These are phyloP conservation scores for Penicillium sp. DNA, from an alignment of 2,329 filamentous ascomycete species.

Conservation along the genomic window DNA sequence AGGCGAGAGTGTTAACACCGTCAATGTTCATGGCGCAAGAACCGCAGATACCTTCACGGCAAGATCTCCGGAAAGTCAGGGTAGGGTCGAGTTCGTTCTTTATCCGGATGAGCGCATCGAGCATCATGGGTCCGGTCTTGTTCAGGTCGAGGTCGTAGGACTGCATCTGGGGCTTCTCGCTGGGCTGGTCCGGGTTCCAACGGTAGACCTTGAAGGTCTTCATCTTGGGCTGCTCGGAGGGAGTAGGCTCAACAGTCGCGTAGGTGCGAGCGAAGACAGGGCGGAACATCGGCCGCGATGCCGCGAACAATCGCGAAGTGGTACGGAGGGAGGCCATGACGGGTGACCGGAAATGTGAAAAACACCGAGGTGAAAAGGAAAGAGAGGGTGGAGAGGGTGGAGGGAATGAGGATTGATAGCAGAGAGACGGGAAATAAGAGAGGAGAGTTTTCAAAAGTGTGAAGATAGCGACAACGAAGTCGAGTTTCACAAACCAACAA, in stretches of 20 bases:
- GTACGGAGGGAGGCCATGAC: slow-evolving; percentile 44
- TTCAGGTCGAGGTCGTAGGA: slow-evolving; percentile 90
- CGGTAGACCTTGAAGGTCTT: slow-evolving; percentile 99
- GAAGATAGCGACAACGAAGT: slow-evolving; percentile 3
- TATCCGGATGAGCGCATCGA: slow-evolving; percentile 92
- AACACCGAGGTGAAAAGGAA: slow-evolving; percentile 8
- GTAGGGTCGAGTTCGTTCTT: slow-evolving; percentile 99
- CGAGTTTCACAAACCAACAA: slow-evolving; percentile 8
- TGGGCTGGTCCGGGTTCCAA: slow-evolving; percentile 90
- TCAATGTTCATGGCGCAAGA: slow-evolving; percentile 99
- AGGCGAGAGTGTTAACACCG: slow-evolving; percentile 93
- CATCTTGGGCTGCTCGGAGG: slow-evolving; percentile 52
- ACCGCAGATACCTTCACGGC: slow-evolving; percentile 95
- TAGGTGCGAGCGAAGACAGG: slow-evolving; percentile 39
- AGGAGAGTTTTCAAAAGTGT: slow-evolving; percentile 1
- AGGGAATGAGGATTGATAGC: background rate
- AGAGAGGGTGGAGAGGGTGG: background rate
- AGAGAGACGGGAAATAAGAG: background rate
- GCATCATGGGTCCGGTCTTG: slow-evolving; percentile 97
- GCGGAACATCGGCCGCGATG: slow-evolving; percentile 37
- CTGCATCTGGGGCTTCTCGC: slow-evolving; percentile 92
- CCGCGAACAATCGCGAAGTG: slow-evolving; percentile 39
- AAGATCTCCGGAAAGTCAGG: slow-evolving; percentile 88
- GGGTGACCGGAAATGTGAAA: slow-evolving; percentile 12
- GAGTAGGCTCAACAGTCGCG: slow-evolving; percentile 50